These are phyloP conservation scores for Debaryomycetaceae sp. DNA, from an alignment of 1,139 yeast genomes.

Conservation along the genomic window DNA sequence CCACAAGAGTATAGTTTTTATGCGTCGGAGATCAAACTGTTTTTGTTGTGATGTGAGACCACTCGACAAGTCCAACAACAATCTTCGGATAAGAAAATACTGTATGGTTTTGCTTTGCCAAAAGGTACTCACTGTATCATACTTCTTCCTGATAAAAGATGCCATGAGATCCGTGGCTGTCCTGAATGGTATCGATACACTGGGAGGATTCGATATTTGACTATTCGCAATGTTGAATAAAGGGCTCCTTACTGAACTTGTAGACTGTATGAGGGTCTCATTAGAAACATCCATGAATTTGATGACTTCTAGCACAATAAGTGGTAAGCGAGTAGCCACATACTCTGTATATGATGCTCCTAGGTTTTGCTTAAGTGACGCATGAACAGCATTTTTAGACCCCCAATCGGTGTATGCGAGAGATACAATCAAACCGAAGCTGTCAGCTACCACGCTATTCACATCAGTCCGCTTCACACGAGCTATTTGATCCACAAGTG, in stretches of 20 bases:
- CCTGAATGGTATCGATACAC: slow-evolving; percentile 17
- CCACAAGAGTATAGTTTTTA: slow-evolving; percentile 34
- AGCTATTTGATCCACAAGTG: slow-evolving; percentile 17
- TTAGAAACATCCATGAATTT: slow-evolving; percentile 37
- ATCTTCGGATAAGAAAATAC: slow-evolving; percentile 35
- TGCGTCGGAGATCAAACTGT: slow-evolving; percentile 26
- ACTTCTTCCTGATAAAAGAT: slow-evolving; percentile 17
- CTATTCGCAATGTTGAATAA: neutral
- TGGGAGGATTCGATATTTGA: neutral
- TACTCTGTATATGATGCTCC: slow-evolving; percentile 13
- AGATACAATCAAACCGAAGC: slow-evolving; percentile 37
- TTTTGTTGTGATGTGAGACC: slow-evolving; percentile 21
- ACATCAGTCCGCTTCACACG: slow-evolving; percentile 12
- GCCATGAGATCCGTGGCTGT: slow-evolving; percentile 23
- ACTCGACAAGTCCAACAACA: slow-evolving; percentile 22
- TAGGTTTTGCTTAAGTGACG: slow-evolving; percentile 13
- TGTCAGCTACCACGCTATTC: slow-evolving; percentile 21
- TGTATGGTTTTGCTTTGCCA: slow-evolving; percentile 33
- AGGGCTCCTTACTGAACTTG: too few relatives aligned
- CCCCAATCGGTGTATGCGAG: slow-evolving; percentile 45
- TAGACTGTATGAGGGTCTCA: slow-evolving; percentile 15
- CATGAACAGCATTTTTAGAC: slow-evolving; percentile 31
- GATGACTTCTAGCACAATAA: slow-evolving; percentile 24
- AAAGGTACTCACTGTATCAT: slow-evolving; percentile 13
- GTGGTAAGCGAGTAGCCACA: slow-evolving; percentile 16